phyloP scores from a whole-genome alignment of 2,329 filamentous ascomycete genomes.

The Paecilomyces variotii region DNA sequence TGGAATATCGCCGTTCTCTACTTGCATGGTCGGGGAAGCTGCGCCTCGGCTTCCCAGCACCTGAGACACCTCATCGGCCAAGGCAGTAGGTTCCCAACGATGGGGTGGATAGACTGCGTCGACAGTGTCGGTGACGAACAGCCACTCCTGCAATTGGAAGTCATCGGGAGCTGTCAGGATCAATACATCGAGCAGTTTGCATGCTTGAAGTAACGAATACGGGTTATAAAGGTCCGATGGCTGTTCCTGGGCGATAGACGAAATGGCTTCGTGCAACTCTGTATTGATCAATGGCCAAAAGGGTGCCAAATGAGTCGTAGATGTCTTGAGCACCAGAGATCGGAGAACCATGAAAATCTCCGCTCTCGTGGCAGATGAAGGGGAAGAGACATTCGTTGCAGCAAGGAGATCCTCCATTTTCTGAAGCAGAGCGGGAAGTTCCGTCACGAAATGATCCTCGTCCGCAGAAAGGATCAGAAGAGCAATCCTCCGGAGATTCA shows the following conservation, averaged over 20 bases:
- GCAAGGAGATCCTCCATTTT: constrained; percentile 79
- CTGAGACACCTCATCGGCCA: constrained; percentile 79
- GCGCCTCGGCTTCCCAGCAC: constrained; percentile 51
- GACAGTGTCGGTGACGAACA: constrained; percentile 94
- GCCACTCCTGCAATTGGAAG: constrained; percentile 97
- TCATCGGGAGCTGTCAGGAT: constrained; percentile 83
- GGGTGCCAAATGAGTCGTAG: constrained; percentile 68
- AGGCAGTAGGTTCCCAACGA: constrained; percentile 60
- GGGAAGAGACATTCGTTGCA: constrained; percentile 80
- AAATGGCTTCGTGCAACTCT: constrained; percentile 73
- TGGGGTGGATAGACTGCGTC: constrained; percentile 83
- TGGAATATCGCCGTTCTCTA: constrained; percentile 21
- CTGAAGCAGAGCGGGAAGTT: constrained; percentile 65
- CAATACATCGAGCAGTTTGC: constrained; percentile 86
- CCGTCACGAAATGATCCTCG: constrained; percentile 70
- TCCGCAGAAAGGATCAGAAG: constrained; percentile 69
- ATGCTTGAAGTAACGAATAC: constrained; percentile 73
- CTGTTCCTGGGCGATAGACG: constrained; percentile 62
- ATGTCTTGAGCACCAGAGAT: constrained; percentile 70
- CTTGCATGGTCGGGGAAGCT: constrained; percentile 15
- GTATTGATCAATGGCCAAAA: constrained; percentile 87
- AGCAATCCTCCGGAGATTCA: constrained; percentile 76
- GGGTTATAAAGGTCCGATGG: constrained; percentile 71
- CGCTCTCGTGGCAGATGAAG: constrained; percentile 78
- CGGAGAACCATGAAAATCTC: constrained; percentile 86